Evolutionary conservation across 345 rosid genomes (phyloP).

Genomic region (Murraya koenigii): DNA sequence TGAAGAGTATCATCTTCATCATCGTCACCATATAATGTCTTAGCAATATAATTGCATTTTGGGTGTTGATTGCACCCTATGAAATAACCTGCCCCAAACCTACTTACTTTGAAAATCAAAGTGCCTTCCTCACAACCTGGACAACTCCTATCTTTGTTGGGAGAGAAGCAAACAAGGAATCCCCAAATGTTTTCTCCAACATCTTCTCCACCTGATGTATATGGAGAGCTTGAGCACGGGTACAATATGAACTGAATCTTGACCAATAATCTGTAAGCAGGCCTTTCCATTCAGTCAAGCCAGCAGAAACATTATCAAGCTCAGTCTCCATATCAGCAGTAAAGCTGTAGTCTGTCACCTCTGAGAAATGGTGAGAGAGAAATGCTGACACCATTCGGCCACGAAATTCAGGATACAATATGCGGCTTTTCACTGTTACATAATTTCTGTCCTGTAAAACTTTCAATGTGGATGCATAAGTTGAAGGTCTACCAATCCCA

Average conservation of each 20-base stretch:
- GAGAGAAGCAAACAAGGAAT: constrained; percentile 76
- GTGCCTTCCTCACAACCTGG: constrained; percentile 90
- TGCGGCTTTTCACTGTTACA: constrained; percentile 61
- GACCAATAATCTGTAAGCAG: constrained; percentile 92
- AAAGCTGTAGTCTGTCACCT: constrained; percentile 92
- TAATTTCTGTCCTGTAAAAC: constrained; percentile 94
- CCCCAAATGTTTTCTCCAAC: constrained; percentile 80
- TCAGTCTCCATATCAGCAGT: constrained; percentile 99
- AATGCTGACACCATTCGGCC: constrained; percentile 99
- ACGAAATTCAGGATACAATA: constrained; percentile 85
- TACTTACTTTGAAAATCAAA: constrained; percentile 81
- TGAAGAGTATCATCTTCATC: constrained; percentile 55
- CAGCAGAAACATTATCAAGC: constrained; percentile 98
- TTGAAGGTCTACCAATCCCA: constrained; percentile 98
- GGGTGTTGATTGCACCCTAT: constrained; percentile 94
- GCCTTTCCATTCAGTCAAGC: constrained; percentile 97
- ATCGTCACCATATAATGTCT: constrained; percentile 72
- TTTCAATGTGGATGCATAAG: constrained; percentile 84
- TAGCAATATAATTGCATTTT: constrained; percentile 91
- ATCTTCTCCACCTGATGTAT: constrained; percentile 94
- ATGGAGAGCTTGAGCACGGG: constrained; percentile 57
- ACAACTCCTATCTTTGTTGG: constrained; percentile 66
- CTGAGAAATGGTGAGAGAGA: constrained; percentile 80
- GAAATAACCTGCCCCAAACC: constrained; percentile 81
- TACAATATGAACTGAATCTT: constrained; percentile 81